Evolutionary conservation across 331 rosid species (phyloP).

Genomic region (Acacia pycnantha): DNA sequence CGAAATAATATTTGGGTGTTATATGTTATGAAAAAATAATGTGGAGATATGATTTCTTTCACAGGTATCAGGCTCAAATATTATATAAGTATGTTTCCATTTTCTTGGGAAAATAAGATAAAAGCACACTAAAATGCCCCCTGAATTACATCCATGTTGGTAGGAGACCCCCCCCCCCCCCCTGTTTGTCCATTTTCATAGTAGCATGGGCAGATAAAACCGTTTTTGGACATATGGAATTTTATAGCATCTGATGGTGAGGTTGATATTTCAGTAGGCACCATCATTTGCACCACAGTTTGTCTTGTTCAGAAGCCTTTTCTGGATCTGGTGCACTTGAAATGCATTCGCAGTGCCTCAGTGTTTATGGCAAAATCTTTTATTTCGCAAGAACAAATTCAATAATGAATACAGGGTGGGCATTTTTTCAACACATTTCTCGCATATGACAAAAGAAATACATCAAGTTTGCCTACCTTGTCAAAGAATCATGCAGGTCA

Average conservation of each 20-base stretch:
- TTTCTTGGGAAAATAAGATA: neutral
- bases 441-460: slow-evolving; percentile 5
- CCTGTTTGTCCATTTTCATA: neutral
- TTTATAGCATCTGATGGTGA: neutral
- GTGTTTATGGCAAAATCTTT: neutral
- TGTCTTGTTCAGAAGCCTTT: neutral
- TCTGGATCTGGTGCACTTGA: neutral
- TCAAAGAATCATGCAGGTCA: slow-evolving; percentile 65
- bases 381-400: slow-evolving; percentile 23
- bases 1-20: neutral
- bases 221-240: neutral
- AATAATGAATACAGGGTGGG: neutral
- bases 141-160: neutral
- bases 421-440: neutral
- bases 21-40: neutral
- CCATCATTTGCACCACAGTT: neutral
- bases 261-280: neutral
- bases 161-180: neutral
- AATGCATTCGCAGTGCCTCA: neutral
- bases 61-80: neutral
- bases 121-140: neutral
- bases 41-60: neutral
- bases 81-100: neutral
- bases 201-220: neutral
- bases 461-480: slow-evolving; percentile 55